Base-by-base conservation (phyloP, 1,139 yeast species). In the Yamadazyma triangularis region DNA sequence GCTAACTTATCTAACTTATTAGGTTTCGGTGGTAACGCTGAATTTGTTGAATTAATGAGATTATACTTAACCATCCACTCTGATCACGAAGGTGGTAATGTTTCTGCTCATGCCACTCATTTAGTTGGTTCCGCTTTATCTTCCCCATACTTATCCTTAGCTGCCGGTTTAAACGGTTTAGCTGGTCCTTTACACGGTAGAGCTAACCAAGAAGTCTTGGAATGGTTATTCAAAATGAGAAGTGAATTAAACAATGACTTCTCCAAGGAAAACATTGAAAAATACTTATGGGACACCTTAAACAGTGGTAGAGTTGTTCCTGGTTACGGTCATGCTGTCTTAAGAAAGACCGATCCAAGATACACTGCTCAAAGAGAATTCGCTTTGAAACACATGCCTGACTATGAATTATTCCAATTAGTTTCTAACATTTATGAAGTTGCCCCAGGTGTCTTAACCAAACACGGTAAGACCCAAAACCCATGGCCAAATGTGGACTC, bases 401-500 rank as follows among this genome's bases (percentile, higher is more conserved):
- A 89, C 66, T 85, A 86, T 67, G 95, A 85, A 55, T 69, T 83
- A 66, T 88, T 87, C 79, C 79, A 83, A 70, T 77, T 88, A 52
- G 97, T 88, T 39, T 80, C 93, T 37, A 77, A 82, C 67, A 83
- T 88, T 50, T 87, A 88, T 66, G 89, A 88, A 62, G 91, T 89
- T 56, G 97, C 96, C 43, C 97, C 97, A 60, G 83, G 77, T 52
- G 97, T 89, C 41, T 77, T 89, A 60, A 83, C 93, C 58, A 77
- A 87, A 73, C 97, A 89, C 67, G 97, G 97, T 66, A 89, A 89
- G 79, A 88, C 96, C 58, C 86, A 87, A 79, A 89, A 88, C 79
- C 96, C 96, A 70, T 88, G 91, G 91, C 97, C 97, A 66, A 89
- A 89, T 65, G 97, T 89, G 51, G 97, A 89, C 69, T 86, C 96